Evolutionary conservation across 768 basidiomycete species (phyloP).

Genomic region (Suillus bovinus): DNA sequence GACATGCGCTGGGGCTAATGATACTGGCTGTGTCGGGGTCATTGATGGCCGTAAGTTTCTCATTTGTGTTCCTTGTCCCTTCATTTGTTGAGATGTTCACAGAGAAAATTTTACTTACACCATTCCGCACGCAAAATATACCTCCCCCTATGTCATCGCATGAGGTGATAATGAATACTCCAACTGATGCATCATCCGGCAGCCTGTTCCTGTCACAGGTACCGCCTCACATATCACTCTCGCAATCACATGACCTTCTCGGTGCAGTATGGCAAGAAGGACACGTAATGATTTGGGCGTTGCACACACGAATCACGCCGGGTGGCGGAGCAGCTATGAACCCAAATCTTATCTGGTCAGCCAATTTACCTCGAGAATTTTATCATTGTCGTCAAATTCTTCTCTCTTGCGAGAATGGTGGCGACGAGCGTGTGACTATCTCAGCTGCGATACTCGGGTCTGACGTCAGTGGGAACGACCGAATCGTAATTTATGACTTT

Average conservation of each 20-base stretch:
- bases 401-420: constrained; percentile 14
- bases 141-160: constrained; percentile 97
- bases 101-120: constrained; percentile 83
- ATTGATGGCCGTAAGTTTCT: constrained; percentile 80
- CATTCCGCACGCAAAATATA: constrained; percentile 91
- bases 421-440: constrained; percentile 6
- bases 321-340: constrained; percentile 61
- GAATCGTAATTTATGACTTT: constrained; percentile 29
- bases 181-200: constrained; percentile 2
- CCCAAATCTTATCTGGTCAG: constrained; percentile 44
- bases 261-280: constrained; percentile 75
- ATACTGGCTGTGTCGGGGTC: constrained; percentile 87
- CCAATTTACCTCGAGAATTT: constrained; percentile 15
- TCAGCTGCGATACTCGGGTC: constrained; percentile 44
- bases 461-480: constrained; percentile 30
- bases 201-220: background rate
- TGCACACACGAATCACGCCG: constrained; percentile 61
- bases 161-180: constrained; percentile 34
- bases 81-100: constrained; percentile 9
- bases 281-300: constrained; percentile 64
- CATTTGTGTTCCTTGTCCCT: background rate
- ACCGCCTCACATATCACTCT: constrained; percentile 71
- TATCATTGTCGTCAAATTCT: constrained; percentile 32
- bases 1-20: constrained; percentile 69
- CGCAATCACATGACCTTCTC: constrained; percentile 53